Evolutionary conservation across 257 asterid species (phyloP).

Genomic region (Ilex aquifolium): DNA sequence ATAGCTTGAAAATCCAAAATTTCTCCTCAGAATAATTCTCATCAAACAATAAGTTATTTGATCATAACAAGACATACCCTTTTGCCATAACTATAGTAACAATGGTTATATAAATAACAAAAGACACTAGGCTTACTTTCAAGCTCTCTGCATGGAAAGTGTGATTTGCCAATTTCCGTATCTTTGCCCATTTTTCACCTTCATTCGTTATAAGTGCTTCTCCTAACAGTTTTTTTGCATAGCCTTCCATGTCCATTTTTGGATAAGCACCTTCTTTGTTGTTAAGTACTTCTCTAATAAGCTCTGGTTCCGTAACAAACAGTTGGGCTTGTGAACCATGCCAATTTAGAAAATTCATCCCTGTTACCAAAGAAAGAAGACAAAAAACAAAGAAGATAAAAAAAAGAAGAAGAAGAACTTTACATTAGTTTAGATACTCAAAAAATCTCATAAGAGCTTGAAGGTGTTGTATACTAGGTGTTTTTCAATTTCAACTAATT

Average conservation of each 20-base stretch:
- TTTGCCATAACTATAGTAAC: slow-evolving; percentile 1
- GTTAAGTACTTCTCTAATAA: slow-evolving; percentile 27
- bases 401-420: too few species aligned
- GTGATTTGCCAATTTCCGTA: slow-evolving; percentile 43
- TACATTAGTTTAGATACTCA: too few species aligned
- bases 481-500: too few species aligned
- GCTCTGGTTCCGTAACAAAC: slow-evolving; percentile 35
- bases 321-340: slow-evolving; percentile 35
- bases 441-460: too few species aligned
- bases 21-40: too few species aligned
- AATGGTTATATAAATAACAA: background rate
- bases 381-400: too few species aligned
- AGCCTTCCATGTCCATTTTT: slow-evolving; percentile 34
- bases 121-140: slow-evolving; percentile 16
- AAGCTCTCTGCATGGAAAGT: slow-evolving; percentile 48
- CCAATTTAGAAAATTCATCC: slow-evolving; percentile 37
- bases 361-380: slow-evolving; percentile 11
- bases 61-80: background rate
- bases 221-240: slow-evolving; percentile 34
- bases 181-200: slow-evolving; percentile 49
- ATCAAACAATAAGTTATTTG: background rate
- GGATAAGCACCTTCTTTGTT: slow-evolving; percentile 22
- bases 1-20: too few species aligned
- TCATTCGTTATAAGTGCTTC: slow-evolving; percentile 38
- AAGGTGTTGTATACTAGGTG: too few species aligned